These are phyloP conservation scores for Oryza australiensis DNA, from an alignment of 176 grass and related monocot species.

Conservation along the genomic window DNA sequence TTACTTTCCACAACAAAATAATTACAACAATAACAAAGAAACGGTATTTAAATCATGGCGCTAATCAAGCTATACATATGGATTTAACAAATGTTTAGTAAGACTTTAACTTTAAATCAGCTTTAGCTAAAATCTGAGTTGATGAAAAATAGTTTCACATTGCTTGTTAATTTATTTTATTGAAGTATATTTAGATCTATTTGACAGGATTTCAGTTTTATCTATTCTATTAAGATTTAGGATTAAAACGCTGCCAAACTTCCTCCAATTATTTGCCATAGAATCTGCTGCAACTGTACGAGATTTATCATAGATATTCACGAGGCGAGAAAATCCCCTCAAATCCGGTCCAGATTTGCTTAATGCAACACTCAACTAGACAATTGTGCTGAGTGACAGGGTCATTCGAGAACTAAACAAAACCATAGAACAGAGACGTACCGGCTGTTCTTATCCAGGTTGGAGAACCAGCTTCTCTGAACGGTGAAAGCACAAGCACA, in stretches of 20 bases:
- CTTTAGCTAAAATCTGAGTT: no score
- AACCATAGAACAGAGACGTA: neutral
- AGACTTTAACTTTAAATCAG: no score
- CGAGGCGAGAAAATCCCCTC: neutral
- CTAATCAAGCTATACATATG: neutral
- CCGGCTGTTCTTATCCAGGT: neutral
- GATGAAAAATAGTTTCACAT: no score
- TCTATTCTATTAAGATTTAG: no score
- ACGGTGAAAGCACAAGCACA: neutral
- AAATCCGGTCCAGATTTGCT: neutral
- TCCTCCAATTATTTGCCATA: no score
- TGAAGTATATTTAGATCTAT: no score
- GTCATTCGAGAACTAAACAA: neutral
- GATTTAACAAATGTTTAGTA: no score
- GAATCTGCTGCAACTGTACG: no score
- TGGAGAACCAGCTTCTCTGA: neutral
- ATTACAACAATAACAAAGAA: neutral
- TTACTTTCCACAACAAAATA: no score
- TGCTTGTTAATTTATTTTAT: no score
- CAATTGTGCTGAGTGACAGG: neutral
- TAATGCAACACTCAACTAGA: neutral
- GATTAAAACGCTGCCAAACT: no score
- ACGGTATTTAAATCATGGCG: neutral
- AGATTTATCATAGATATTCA: constrained; percentile 8
- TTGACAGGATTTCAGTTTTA: no score